Evolutionary conservation across 2,329 filamentous ascomycete genomes (phyloP), one percentile per base, ranked within the genome.

Genomic region (Neocatenulostroma microsporum): DNA sequence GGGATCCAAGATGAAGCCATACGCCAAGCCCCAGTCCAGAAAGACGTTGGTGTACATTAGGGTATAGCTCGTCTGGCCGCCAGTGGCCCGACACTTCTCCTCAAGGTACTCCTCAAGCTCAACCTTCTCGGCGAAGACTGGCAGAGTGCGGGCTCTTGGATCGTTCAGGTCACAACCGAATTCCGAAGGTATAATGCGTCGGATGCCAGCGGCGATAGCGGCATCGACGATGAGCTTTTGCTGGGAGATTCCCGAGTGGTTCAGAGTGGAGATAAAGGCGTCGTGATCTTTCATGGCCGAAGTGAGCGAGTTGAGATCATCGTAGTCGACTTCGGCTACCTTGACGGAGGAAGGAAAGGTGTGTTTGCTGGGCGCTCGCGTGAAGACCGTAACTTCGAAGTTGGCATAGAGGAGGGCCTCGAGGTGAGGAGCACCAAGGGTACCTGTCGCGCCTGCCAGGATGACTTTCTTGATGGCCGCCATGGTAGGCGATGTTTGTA

Each of bases 391-490:
- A 37, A 60, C 47, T 28, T 44, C 47, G 46, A 62, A 58, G 9
- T 58, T 57, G 11, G 55, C 48, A 2, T 60, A 48, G 24, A 67
- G 51, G 28, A 72, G 64, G 3, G 57, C 56, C 10, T 62, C 42
- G 21, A 70, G 48, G 20, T 70, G 50, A 9, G 55, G 45, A 3
- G 58, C 55, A 2, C 66, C 67, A 10, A 69, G 55, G 37, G 64
- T 65, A 23, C 67, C 66, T 9, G 53, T 52, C 14, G 58, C 55
- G 23, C 56, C 53, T 9, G 46, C 49, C 5, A 61, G 41, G 30
- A 60, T 55, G n/a, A 61, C 54, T 27, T 45, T 47, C 13, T 30
- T 30, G 27, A 34, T 25, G 21, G 30, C n/a, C n/a, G n/a, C n/a
- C n/a, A n/a, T n/a, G n/a, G n/a, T n/a, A n/a, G n/a, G n/a, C n/a